Evolutionary conservation across 805 yeast species (phyloP), one percentile per base, ranked within the genome.

Genomic region (Zygosaccharomyces bisporus): DNA sequence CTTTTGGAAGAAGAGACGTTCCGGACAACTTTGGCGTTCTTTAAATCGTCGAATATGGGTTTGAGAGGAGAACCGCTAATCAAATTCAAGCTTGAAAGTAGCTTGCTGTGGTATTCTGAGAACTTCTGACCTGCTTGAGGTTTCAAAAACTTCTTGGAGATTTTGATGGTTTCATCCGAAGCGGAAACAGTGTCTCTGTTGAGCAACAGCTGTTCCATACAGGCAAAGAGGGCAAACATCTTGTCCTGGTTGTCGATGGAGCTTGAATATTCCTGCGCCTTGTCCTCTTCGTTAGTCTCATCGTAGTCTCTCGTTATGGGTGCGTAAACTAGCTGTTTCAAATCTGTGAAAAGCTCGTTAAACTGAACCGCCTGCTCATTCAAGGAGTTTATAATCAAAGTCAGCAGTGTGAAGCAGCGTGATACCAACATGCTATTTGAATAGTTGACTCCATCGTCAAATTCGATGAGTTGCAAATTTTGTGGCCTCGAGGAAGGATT

Each of bases 241-340:
- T 75, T 72, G 46, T 84, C 95, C 61, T 91, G 98, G 37, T 77
- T 81, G 33, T 79, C 77, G 39, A 91, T 68, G 0, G 95, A 81
- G 4, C 74, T 75, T 9, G 78, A 81, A 62, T 90, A 93, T 56
- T 89, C 97, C 39, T 79, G 84, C 10, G 90, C 89, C 41, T 81
- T 79, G 12, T 56, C 62, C 2, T 81, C 79, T 29, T 58, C 59
- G 24, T 49, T 44, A 2, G 46, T 50, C n/a, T 53, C 55, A 18
- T 46, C 44, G 37, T 56, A 58, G 9, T 56, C 55, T 21, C 51
- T 62, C 3, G 50, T 43, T 10, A 68, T 61, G 1, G 71, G 61
- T 20, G 61, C 50, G 19, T 51, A 54, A 5, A 60, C 49, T 14
- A 55, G 21, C 7, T 34, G 50, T n/a, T 39, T 39, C 12, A 59